Evolutionary conservation across 2,329 filamentous ascomycete genomes (phyloP), one percentile per base, ranked within the genome.

Genomic region (Ascochyta pisi): DNA sequence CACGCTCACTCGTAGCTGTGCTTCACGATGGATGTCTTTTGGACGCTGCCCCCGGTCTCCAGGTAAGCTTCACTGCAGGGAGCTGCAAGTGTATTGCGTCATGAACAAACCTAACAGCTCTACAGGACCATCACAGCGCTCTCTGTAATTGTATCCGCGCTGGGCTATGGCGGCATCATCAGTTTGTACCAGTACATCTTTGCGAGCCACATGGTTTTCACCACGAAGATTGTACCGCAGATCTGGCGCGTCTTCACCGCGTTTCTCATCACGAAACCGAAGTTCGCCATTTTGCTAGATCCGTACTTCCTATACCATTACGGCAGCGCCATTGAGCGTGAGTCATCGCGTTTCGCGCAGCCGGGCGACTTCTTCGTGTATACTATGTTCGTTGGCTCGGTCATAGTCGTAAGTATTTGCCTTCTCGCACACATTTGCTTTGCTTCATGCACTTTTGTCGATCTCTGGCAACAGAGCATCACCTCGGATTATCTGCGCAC

Each of bases 341-440:
- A 84, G 62, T 90, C 89, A 59, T 78, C 88, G 49, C 86, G 90
- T 57, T 94, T 96, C 74, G 78, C 82, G 38, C 83, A 84, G 64
- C 89, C 89, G 54, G 92, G 91, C 71, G 90, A 95, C 73, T 85
- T 95, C 66, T 82, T 95, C 60, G 88, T 88, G 78, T 96, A 96
- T 73, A 78, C 96, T 66, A 77, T 88, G 56, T 95, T 95, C 73
- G 83, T 93, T 66, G 82, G 84, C 65, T 77, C 78, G 47, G 78
- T 89, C 69, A 94, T 95, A 63, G 73, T 92, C 81, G 92, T 96
- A 91, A 87, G 92, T 83, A 81, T 65, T 60, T 69, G 47, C 54
- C 62, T 57, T 62, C 61, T 50, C 58, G 57, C 49, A 56, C 53
- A 51, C 60, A 24, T 54, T 54, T 49, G 42, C 61, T 62, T 53